Percentiles rank a stretch among this genome's conserved stretches.
Evolutionary conservation across 208 protist genomes (phyloP).

Genomic region (Crithidia bombi): DNA sequence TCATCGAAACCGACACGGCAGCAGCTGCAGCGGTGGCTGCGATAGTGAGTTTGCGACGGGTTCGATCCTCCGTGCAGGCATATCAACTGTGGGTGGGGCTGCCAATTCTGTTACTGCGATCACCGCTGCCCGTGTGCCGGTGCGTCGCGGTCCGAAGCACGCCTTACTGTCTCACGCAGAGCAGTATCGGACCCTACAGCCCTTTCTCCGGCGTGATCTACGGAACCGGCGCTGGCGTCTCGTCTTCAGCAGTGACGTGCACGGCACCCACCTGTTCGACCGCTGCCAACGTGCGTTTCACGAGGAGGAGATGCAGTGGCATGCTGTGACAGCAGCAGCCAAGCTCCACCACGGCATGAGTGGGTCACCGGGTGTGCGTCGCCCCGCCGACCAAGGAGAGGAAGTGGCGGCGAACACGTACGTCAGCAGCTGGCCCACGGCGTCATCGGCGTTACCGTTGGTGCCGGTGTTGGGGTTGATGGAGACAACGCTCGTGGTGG

Average conservation of each 20-base stretch:
- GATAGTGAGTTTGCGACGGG: not conserved
- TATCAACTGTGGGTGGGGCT: no score
- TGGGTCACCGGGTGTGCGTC: no score
- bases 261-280: slow-evolving; percentile 15
- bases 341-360: slow-evolving; percentile 4
- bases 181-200: slow-evolving; percentile 29
- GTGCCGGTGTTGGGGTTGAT: slow-evolving; percentile 13
- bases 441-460: not conserved
- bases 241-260: slow-evolving; percentile 33
- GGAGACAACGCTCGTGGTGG: slow-evolving; percentile 9
- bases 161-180: slow-evolving; percentile 24
- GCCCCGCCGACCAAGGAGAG: no score
- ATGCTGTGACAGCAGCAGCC: not conserved
- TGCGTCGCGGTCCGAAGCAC: slow-evolving; percentile 8
- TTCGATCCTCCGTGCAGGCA: not conserved
- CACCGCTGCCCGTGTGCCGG: not conserved
- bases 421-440: not conserved
- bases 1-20: not conserved
- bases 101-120: no score
- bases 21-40: not conserved
- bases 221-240: slow-evolving; percentile 30
- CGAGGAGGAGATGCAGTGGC: slow-evolving; percentile 28
- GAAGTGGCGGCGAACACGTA: not conserved
- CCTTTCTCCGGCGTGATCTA: not conserved
- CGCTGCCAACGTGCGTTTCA: slow-evolving; percentile 19